phyloP scores from a whole-genome alignment of 2,329 filamentous ascomycete genomes.

The Ilyonectria mors-panacis region DNA sequence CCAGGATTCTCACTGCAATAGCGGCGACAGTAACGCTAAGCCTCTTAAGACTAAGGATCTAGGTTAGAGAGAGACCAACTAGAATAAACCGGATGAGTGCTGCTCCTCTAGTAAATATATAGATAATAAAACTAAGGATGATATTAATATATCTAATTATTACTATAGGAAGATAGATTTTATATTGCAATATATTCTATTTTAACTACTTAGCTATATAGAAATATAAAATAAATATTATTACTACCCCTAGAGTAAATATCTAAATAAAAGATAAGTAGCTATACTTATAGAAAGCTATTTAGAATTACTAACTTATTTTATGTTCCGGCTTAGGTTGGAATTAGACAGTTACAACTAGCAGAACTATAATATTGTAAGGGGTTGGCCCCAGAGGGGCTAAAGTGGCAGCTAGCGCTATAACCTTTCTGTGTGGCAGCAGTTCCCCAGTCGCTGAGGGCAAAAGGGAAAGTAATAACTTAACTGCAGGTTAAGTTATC shows the following conservation, averaged over 20 bases:
- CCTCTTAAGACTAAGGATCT: no score
- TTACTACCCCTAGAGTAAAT: not conserved
- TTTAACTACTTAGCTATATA: conserved; percentile 21
- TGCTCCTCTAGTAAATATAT: conserved; percentile 8
- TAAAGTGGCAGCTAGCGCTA: no score
- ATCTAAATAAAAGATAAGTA: not conserved
- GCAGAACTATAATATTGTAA: no score
- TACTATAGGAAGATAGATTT: conserved; percentile 1
- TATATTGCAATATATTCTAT: conserved; percentile 14
- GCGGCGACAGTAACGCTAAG: not conserved
- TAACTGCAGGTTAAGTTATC: no score
- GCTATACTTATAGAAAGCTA: not conserved
- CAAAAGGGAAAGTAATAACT: no score
- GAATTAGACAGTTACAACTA: no score
- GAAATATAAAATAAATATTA: conserved; percentile 1
- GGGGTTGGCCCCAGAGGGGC: no score
- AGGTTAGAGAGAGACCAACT: not conserved
- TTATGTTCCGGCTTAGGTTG: no score
- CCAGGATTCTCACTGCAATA: conserved; percentile 8
- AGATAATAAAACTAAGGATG: not conserved
- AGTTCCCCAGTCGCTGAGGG: no score
- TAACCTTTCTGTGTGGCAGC: no score
- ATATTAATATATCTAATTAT: conserved; percentile 9
- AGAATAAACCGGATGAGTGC: conserved; percentile 23
- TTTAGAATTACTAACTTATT: not conserved